Percentiles rank a stretch among this genome's conserved stretches.
Evolutionary conservation across 805 yeast genomes (phyloP).

Genomic region (Starmerella sirachaensis): DNA sequence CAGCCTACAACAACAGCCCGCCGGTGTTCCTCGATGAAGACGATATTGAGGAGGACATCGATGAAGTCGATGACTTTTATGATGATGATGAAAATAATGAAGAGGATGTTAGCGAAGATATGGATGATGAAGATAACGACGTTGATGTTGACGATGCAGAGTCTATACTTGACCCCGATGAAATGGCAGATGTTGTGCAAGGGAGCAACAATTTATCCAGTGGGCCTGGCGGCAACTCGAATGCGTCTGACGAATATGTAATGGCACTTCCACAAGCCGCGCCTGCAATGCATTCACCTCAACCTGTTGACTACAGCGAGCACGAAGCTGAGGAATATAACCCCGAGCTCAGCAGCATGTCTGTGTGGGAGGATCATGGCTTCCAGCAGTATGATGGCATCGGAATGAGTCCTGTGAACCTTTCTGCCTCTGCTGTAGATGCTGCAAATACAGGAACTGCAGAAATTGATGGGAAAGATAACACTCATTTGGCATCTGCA

Average conservation of each 20-base stretch:
- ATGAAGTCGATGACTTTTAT: constrained; percentile 4
- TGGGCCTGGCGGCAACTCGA: too few relatives aligned
- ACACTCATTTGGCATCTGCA: too few relatives aligned
- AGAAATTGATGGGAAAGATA: too few relatives aligned
- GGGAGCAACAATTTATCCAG: too few relatives aligned
- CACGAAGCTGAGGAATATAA: constrained; percentile 10
- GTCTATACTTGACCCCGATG: neutral
- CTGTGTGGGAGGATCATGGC: constrained; percentile 7
- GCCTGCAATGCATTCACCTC: neutral
- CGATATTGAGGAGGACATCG: neutral
- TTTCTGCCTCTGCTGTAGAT: too few relatives aligned
- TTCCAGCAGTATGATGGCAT: constrained; percentile 4
- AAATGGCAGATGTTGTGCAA: neutral
- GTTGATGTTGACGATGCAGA: neutral
- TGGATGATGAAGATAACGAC: constrained; percentile 1
- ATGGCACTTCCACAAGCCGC: neutral
- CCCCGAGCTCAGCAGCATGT: constrained; percentile 9
- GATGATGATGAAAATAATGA: constrained; percentile 5
- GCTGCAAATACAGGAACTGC: too few relatives aligned
- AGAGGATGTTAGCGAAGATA: neutral
- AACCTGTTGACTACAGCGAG: constrained; percentile 3
- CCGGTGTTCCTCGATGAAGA: neutral
- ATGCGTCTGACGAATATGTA: neutral
- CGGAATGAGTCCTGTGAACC: too few relatives aligned
- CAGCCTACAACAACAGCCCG: too few relatives aligned